Evolutionary conservation across 2,329 filamentous ascomycete genomes (phyloP), one percentile per base, ranked within the genome.

Genomic region (Fusarium sacchari): DNA sequence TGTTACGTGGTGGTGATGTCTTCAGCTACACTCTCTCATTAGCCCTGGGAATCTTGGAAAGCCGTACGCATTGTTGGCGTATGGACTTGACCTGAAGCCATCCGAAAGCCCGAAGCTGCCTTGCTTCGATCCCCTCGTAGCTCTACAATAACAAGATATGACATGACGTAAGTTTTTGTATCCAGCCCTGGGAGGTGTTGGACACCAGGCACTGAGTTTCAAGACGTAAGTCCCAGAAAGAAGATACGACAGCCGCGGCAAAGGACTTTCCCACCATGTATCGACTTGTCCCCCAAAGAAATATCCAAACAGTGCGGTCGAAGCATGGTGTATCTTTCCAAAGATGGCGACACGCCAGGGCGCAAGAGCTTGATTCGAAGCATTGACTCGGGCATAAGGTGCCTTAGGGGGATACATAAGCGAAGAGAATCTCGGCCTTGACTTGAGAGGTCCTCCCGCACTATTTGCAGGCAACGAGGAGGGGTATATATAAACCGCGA

Each of bases 321-420:
- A 32, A 49, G 46, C 15, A 49, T 32, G 28, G 15, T 49, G 28
- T 32, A n/a, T 49, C 22, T 5, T 49, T 32, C 28, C 15, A 30
- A 0, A n/a, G 22, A 18, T 49, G 11, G 7, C 5, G 20, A 3
- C 3, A 3, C 20, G 14, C 22, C 10, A 7, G 26, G 26, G 17
- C 28, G 7, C 14, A 49, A n/a, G 7, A 49, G 20, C 20, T 49
- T 18, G 14, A 11, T 49, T n/a, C 10, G 14, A 49, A 50, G 47
- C 30, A 9, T 20, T 10, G 17, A 7, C 2, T 18, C 22, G 2
- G 8, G 7, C 3, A 7, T 8, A 34, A 34, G 22, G 12, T 7
- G 20, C 17, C 10, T 9, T 34, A 1, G 4, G 9, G 15, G 22
- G 12, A 50, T 34, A 24, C 18, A 14, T 34, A 5, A 9, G 22